Base-by-base conservation (phyloP, 2,329 filamentous ascomycete genomes). In the Aureobasidium sp. region DNA sequence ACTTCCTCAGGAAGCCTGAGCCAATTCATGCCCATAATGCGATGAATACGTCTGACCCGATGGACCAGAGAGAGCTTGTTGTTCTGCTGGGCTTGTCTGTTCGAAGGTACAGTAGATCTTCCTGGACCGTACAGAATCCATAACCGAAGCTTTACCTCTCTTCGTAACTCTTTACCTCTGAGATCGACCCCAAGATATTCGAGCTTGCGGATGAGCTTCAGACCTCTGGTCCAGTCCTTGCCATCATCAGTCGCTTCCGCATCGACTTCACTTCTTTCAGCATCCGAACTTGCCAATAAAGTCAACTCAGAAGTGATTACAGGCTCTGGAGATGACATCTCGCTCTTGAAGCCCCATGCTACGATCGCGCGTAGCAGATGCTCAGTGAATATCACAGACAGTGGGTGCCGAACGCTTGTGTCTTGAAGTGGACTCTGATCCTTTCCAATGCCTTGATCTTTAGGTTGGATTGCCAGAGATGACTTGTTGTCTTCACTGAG, bases 91-190 rank as follows among this genome's bases (percentile, higher is more conserved):
- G 52, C 44, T 11, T 17, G 14, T 21, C 52, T 30, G n/a, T 54
- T 54, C n/a, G 21, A n/a, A 32, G 39, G 25, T 12, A 37, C 24
- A 10, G 21, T 45, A 6, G 55, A 58, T 21, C 39, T 38, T 7
- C 57, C 63, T 11, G 68, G 66, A 3, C 67, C 66, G 37, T 67
- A 70, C 2, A 69, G 54, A 14, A 61, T 64, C 63, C 64, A 67
- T 34, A 70, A 59, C n/a, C 63, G 62, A 14, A 52, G 37, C 14
- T 51, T 54, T 17, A 68, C 48, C 4, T 63, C 64, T 27, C 57
- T 53, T 14, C 59, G 59, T 10, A 64, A 56, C 17, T 55, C 48
- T 11, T 40, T 38, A 7, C 54, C 50, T n/a, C 55, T 19, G 2
- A 66, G 40, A 6, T 54, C 44, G 7, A 66, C 57, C 17, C 64